These are phyloP conservation scores for slime mould (Dictyostelium discoideum) DNA, from an alignment of 78 protist species.

Conservation along the genomic window dicty_2.7 NC_007088.5:5383001-5383500, in stretches of 20 bases:
- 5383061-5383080: no score
- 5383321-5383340: constrained; percentile 36
- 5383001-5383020: no score
- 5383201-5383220: neutral
- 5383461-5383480: neutral
- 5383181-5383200: no score
- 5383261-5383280: constrained; percentile 14
- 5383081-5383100: no score
- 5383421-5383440: neutral
- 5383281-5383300: constrained; percentile 53
- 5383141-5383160: neutral
- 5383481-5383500: constrained; percentile 31
- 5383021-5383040: no score
- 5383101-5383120: no score
- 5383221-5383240: constrained; percentile 6
- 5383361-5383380: neutral
- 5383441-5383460: neutral
- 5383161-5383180: no score
- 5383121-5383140: neutral
- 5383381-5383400: neutral
- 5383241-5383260: constrained; percentile 50
- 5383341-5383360: neutral
- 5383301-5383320: constrained; percentile 56
- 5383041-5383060: no score
- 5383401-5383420: neutral